Base-by-base conservation (phyloP, 768 basidiomycete genomes). In the Hortiboletus campestris region DNA sequence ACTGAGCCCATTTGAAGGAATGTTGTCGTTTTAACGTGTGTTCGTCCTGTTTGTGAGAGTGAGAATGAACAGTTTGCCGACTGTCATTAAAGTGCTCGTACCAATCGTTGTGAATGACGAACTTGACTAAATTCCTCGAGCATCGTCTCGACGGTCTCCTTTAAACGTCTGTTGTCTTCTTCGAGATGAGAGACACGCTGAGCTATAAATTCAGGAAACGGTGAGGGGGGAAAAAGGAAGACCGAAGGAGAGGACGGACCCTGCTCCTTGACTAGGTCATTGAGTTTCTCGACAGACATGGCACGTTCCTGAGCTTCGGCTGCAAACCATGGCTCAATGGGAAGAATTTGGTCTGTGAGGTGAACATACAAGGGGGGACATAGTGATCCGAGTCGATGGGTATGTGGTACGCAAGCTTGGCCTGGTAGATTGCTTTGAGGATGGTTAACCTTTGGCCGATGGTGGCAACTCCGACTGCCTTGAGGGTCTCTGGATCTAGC, bases 381-480 rank as follows among this genome's bases (percentile, higher is more conserved):
- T 93, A 97, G 63, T 91, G 82, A 59, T 89, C 88, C 38, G 87
- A 76, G 55, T 92, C 91, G 61, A 95, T 85, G 36, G 89, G 84
- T 49, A 99, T 78, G 58, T 85, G 85, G 66, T 95, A 82, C 2
- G 84, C 84, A 49, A 94, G 74, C 77, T 99, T 99, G 64, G 91
- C 76, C 50, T 84, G 84, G 75, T 97, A 98, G 54, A 98, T 85
- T 46, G 89, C 88, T 72, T 94, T 95, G 69, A 98, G 85, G 59
- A 98, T 93, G 42, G 90, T 79, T 35, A 99, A 75, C 52, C 97
- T 80, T 72, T 98, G 95, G 20, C 97, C 97, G 59, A 98, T 83
- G 35, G 89, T 91, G n/a, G 82, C 68, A 41, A 99, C 82, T 9
- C 97, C 97, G 53, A 98, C 76, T 41, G 89, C 86, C 72, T 90